Evolutionary conservation across 345 rosid species (phyloP), one percentile per base, ranked within the genome.

Genomic region (Leavenworthia alabamica): DNA sequence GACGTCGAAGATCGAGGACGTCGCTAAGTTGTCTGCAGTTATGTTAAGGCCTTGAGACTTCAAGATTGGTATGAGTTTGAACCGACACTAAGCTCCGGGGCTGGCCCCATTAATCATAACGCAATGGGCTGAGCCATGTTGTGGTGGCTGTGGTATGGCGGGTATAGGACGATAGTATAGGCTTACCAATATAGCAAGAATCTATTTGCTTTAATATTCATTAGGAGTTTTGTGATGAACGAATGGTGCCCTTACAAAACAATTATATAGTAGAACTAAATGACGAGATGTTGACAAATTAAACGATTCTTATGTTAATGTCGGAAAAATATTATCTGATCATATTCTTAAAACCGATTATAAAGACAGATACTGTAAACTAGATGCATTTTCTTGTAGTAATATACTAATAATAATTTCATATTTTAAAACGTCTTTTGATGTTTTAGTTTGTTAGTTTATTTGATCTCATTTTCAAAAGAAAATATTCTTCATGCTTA

Each of bases 81-180:
- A 71, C 65, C 66, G 51, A 40, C 48, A 64, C 70, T 66, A 71
- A 39, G 61, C 66, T 4, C 70, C 58, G 36, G 48, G 64, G 7
- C 64, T 40, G 1, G 51, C 63, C 10, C 69, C 70, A 48, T 64
- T 70, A 45, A 71, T 60, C 11, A 56, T 6, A 39, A 71, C 49
- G 35, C 33, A 71, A 50, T 47, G 63, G 50, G 45, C 24, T 1
- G 0, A 62, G 14, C 49, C 55, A 43, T 15, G 47, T 16, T 56
- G 62, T 0, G 45, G 24, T 41, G 44, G 32, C 5, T 3, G 5
- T 8, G 27, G 52, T 23, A 12, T 46, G 32, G 43, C 37, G 3
- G 13, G 33, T n/a, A 41, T 26, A 47, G 22, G 24, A 49, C 6
- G 17, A 6, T 39, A 17, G 16, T 13, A 26, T 35, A 42, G 16